phyloP scores from a whole-genome alignment of 208 protist genomes.

The Willaertia magna region DNA sequence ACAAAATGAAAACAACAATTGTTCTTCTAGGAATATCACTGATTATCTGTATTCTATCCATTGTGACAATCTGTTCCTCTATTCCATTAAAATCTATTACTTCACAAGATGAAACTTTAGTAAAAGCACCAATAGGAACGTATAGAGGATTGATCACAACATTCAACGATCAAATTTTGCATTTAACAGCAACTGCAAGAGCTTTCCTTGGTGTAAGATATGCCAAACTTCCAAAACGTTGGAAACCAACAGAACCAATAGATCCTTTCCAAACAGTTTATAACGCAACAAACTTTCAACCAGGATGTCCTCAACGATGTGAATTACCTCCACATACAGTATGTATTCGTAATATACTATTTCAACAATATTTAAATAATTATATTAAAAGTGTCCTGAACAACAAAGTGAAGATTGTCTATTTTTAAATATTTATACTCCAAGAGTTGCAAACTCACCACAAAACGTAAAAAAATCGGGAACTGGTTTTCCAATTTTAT shows the following conservation, averaged over 20 bases:
- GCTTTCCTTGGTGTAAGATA: constrained; percentile 27
- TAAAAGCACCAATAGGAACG: background rate
- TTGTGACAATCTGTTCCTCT: too few species aligned
- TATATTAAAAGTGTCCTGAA: background rate
- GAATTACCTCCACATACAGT: background rate
- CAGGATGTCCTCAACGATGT: background rate
- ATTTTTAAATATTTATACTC: background rate
- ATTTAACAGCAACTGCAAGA: too few species aligned
- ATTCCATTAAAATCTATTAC: too few species aligned
- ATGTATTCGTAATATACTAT: too few species aligned
- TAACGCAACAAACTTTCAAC: constrained; percentile 3
- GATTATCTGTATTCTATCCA: too few species aligned
- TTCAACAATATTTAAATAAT: too few species aligned
- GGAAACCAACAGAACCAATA: background rate
- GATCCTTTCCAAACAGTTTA: background rate
- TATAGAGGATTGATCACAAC: background rate
- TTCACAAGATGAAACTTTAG: background rate
- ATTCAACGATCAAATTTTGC: background rate
- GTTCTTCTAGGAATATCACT: too few species aligned
- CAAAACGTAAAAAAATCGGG: too few species aligned
- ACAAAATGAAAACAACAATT: too few species aligned
- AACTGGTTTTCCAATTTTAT: too few species aligned
- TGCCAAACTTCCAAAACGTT: constrained; percentile 26
- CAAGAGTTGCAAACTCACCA: too few species aligned
- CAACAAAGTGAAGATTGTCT: constrained; percentile 5